Base-by-base conservation (phyloP, 306 rosid genomes). In the Castanopsis chinensis region DNA sequence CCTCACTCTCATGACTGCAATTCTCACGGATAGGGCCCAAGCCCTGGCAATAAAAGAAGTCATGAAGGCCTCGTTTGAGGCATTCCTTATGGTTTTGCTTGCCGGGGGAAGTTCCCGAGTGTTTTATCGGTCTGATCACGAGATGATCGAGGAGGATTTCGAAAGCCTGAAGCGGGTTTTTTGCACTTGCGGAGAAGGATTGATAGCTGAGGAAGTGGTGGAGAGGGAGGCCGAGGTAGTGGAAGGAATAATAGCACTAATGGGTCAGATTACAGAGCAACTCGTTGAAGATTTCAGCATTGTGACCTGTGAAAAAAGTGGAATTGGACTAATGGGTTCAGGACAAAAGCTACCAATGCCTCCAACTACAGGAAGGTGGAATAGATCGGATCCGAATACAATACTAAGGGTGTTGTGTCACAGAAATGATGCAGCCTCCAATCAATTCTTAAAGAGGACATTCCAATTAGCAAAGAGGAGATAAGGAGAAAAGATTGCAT, bases 351-450 rank as follows among this genome's bases (percentile, higher is more conserved):
- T 91, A 18, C 99, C 93, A 17, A 86, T 95, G 96, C 98, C 99
- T 59, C 97, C 99, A 9, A 89, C 98, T 10, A 91, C 98, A 35
- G 98, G 96, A 78, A 84, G 92, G 78, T 95, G 99, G 99, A 83
- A 89, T 35, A 81, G 92, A 76, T 82, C 96, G 21, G 98, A 95
- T 18, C 97, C 99, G 4, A 93, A 95, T 86, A 91, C 99, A 23
- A 90, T 95, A 75, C 72, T 95, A 79, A 90, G 99, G 73, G 97
- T 95, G 3, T 75, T 95, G 83, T 95, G 99, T 76, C 87, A 91
- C 59, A 86, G 98, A 81, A 91, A 91, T 81, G 99, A 93, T 52
- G 80, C 83, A 76, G 32, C 83, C 32, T 94, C 99, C 17, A 91
- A 95, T 59, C 73, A 61, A 30, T 95, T 95, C 94, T 88, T 95